These are phyloP conservation scores for Monosporascus sp. DNA, from an alignment of 2,329 filamentous ascomycete species.

Conservation along the genomic window DNA sequence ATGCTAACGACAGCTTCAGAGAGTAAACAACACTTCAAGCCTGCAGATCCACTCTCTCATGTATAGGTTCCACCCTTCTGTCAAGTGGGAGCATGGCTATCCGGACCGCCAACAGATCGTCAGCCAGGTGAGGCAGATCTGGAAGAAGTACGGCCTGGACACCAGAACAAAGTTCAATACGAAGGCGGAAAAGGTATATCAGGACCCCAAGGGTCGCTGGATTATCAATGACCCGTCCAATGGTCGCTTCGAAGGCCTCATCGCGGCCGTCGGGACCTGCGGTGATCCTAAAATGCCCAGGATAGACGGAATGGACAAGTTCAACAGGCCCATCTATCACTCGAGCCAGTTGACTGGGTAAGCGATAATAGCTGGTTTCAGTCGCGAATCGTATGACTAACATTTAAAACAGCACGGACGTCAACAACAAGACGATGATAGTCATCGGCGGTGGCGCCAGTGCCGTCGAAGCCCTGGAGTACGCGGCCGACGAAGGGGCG, in stretches of 20 bases:
- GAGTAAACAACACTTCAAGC: slow-evolving; percentile 76
- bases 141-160: slow-evolving; percentile 70
- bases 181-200: slow-evolving; percentile 63
- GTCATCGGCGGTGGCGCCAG: slow-evolving; percentile 77
- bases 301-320: slow-evolving; percentile 66
- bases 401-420: slow-evolving; percentile 48
- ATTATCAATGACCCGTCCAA: slow-evolving; percentile 68
- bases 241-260: slow-evolving; percentile 72
- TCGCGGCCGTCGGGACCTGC: slow-evolving; percentile 76
- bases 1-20: slow-evolving; percentile 34
- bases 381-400: slow-evolving; percentile 15
- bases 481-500: slow-evolving; percentile 63
- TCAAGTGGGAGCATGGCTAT: slow-evolving; percentile 72
- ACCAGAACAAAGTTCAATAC: slow-evolving; percentile 68
- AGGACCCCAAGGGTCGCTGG: slow-evolving; percentile 66
- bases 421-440: slow-evolving; percentile 68
- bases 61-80: slow-evolving; percentile 82
- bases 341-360: slow-evolving; percentile 67
- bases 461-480: slow-evolving; percentile 79
- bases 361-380: neutral
- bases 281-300: slow-evolving; percentile 71
- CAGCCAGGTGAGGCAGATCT: slow-evolving; percentile 64
- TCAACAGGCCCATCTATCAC: slow-evolving; percentile 69
- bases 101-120: slow-evolving; percentile 73
- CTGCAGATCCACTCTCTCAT: slow-evolving; percentile 82